Base-by-base conservation (phyloP, 83 land plant genomes). In the Larix sibirica region DNA sequence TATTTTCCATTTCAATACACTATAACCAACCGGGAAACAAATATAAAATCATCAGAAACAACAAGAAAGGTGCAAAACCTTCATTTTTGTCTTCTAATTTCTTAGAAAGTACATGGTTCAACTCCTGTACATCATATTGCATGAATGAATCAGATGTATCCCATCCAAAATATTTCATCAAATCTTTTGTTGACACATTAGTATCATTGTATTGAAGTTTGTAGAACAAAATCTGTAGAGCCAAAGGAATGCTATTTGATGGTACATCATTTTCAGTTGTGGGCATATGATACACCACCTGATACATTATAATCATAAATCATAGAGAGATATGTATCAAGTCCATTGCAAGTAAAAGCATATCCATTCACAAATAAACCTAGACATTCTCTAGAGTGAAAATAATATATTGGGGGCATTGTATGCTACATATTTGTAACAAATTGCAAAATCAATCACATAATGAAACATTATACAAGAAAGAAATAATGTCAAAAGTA, bases 121-220 rank as follows among this genome's bases (percentile, higher is more conserved):
- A 89, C 81, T 97, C 98, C 81, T 97, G 99, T n/a, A 97, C 98
- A 88, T 97, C 99, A 87, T 97, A 98, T 79, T 97, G 99, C 99
- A 97, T 94, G 70, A 97, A 97, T 31, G 99, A 94, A 81, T 97
- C 99, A 86, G 95, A 92, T 17, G 98, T 94, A 81, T 97, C 98
- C 99, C 99, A 97, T 71, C 99, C 98, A 88, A 95, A 97, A 0
- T 96, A 95, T 80, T 93, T 95, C 1, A 98, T 97, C 82, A 97
- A 81, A 83, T 97, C 99, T 85, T 95, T 97, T 17, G 99, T 97
- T 58, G 96, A 94, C 71, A 92, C 99, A 87, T 98, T 95, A 70
- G 79, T 91, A 69, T 94, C 98, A 89, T 89, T 94, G 81, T 95
- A 94, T 86, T 97, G 99, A 38, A 97, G 90, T 87, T 97, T 97